Evolutionary conservation across 169 alveolate species (phyloP).

Genomic region (Eimeria nieschulzi): DNA sequence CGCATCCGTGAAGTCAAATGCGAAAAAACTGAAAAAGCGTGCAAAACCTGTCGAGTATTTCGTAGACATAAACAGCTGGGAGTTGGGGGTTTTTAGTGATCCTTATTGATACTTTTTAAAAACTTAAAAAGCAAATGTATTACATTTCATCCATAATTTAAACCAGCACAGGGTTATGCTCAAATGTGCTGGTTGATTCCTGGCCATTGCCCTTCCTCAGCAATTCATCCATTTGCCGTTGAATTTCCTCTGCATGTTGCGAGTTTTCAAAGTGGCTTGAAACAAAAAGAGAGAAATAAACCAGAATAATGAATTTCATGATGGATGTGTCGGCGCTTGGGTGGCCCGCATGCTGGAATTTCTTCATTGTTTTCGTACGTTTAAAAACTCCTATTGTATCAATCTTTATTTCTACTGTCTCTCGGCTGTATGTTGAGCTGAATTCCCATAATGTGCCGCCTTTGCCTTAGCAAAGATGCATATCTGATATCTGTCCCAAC

Average conservation of each 20-base stretch:
- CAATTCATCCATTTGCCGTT: background rate
- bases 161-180: background rate
- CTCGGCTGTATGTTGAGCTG: background rate
- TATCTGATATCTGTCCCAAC: no score
- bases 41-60: background rate
- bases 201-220: background rate
- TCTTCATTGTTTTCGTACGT: background rate
- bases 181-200: background rate
- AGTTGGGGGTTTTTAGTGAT: no score
- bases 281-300: background rate
- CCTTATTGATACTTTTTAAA: background rate
- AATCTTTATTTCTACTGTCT: background rate
- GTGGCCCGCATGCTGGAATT: background rate
- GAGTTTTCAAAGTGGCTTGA: background rate
- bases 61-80: background rate
- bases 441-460: background rate
- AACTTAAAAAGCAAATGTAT: background rate
- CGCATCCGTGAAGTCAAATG: background rate
- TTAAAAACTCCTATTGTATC: no score
- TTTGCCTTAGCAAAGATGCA: no score
- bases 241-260: background rate
- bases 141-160: background rate
- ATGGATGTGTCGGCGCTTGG: background rate
- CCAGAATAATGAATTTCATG: background rate
- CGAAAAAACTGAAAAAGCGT: background rate